Base-by-base conservation (phyloP, 2,329 filamentous ascomycete species). In the Clarireedia homoeocarpa region DNA sequence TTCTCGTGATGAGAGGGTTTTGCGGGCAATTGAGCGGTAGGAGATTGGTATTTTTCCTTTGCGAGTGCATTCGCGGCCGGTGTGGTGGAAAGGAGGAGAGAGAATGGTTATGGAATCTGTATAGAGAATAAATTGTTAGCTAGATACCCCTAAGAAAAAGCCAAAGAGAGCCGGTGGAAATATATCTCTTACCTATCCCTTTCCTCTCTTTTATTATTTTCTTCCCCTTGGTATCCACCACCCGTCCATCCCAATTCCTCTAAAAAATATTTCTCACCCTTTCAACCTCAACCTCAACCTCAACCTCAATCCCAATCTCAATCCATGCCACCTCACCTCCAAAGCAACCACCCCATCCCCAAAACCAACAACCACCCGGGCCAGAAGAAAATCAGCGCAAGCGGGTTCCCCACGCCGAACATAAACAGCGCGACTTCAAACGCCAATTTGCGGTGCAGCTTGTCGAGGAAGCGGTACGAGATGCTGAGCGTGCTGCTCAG, bases 1-100 rank as follows among this genome's bases (percentile, higher is more conserved):
- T 92, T 91, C 70, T 79, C 81, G 42, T 79, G 27, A 57, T 40
- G 39, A 6, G 4, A 3, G 4, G 42, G 4, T 2, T 9, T 4
- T 20, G 15, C 10, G 20, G 20, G 20, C 20, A 20, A 20, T 20
- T 20, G 20, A 20, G 27, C 12, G 5, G 10, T 24, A 26, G 36
- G 27, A 30, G 27, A 30, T 30, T 7, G 27, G 10, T 30, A 9
- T 30, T 30, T 30, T 10, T 30, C 27, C 27, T 10, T 30, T 30
- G 27, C 27, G 27, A 30, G 7, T 30, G 6, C 27, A 10, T 10
- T 30, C 7, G 27, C 27, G 6, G 6, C 3, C 7, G 27, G 27
- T 2, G 7, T 9, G 2, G 27, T 10, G 9, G 27, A 30, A 2
- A 30, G 9, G 7, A 7, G 27, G 27, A 30, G 27, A 30, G 10